Base-by-base conservation (phyloP, 495 filamentous ascomycete species). In the Penicillium daleae region DNA sequence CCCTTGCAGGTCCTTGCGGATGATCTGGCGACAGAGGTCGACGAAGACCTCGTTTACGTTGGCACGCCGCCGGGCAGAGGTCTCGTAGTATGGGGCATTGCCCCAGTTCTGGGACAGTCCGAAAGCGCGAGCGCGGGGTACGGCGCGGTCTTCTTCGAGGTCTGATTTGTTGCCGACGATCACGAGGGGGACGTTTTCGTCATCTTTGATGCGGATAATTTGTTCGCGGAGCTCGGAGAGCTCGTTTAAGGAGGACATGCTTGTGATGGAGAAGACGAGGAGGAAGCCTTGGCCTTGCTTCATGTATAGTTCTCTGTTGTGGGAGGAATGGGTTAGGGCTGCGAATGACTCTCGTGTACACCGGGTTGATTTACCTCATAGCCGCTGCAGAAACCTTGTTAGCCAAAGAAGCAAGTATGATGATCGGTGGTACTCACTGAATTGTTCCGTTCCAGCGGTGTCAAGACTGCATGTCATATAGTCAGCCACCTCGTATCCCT, bases 151-250 rank as follows among this genome's bases (percentile, higher is more conserved):
- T 69, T 97, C 93, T 76, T 96, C 92, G 13, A 99, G 86, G 70
- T 99, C 95, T 31, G 90, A 92, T 76, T 99, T 99, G 81, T 99
- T 99, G 65, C 95, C 95, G 33, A 97, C 94, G 49, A 99, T 93
- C 27, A 99, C 95, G 59, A 99, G 88, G 29, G 95, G 95, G 9
- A 97, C 88, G 52, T 87, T 88, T 60, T 91, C 89, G 74, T 97
- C 92, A 72, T 97, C 93, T 79, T 98, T 99, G 75, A 98, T 97
- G 58, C 92, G 92, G 60, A 96, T 89, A 69, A 99, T 98, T 77
- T 97, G 93, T 69, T 98, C 95, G 52, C 93, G 90, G 53, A 99
- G 85, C 69, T 92, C 91, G 63, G 86, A 83, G 22, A 99, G 87
- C 72, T 99, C 95, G 68, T 87, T 85, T 27, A 99, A 82, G 52